Evolutionary conservation across 768 basidiomycete genomes (phyloP).

Genomic region (Calocera cornea): DNA sequence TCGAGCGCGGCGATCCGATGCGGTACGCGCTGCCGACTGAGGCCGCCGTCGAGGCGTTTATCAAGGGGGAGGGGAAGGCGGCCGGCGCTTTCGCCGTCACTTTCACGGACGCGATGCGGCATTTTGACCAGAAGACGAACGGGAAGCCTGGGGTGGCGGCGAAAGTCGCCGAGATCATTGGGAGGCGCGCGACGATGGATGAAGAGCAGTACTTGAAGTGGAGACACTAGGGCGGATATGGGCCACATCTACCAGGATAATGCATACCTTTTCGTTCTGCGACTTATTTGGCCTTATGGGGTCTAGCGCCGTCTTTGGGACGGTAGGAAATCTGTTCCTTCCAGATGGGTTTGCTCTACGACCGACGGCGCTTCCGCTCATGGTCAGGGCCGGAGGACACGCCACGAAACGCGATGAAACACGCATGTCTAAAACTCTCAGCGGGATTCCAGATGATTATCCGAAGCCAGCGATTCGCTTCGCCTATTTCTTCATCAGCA

Average conservation of each 20-base stretch:
- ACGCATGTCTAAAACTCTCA: neutral
- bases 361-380: too few species aligned
- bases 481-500: neutral
- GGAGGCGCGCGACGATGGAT: constrained; percentile 38
- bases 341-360: too few species aligned
- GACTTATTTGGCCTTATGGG: neutral
- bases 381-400: neutral
- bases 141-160: constrained; percentile 47
- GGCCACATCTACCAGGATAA: neutral
- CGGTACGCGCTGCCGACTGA: constrained; percentile 62
- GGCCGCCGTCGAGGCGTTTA: constrained; percentile 48
- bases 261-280: neutral
- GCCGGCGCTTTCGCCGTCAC: constrained; percentile 51
- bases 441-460: neutral
- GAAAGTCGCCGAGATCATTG: constrained; percentile 65
- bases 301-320: neutral
- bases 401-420: neutral
- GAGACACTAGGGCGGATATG: constrained; percentile 1
- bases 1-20: constrained; percentile 21
- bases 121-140: constrained; percentile 39
- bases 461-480: neutral
- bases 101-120: constrained; percentile 46
- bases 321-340: too few species aligned
- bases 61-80: constrained; percentile 48
- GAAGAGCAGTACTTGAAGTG: constrained; percentile 17